These are phyloP conservation scores for Casuarina cunninghamiana DNA, from an alignment of 306 rosid species.

Conservation along the genomic window DNA sequence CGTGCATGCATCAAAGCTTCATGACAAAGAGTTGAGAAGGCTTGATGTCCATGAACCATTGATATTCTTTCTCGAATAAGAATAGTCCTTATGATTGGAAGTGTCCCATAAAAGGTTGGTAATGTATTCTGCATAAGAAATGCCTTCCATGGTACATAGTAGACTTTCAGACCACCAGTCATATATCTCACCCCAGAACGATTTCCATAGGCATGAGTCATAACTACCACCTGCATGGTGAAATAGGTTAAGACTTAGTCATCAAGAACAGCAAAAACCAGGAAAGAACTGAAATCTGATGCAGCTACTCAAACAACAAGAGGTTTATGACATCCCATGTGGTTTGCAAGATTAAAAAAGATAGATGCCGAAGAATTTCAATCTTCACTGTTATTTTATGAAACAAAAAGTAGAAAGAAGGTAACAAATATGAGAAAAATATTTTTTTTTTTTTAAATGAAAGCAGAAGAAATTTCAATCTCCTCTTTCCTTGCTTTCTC, in stretches of 20 bases:
- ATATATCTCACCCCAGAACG: slow-evolving; percentile 88
- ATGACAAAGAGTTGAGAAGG: slow-evolving; percentile 91
- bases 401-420: neutral
- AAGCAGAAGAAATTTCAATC: neutral
- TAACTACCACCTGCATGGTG: slow-evolving; percentile 74
- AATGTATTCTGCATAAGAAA: slow-evolving; percentile 87
- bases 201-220: slow-evolving; percentile 90
- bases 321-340: neutral
- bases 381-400: neutral
- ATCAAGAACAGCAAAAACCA: slow-evolving; percentile 15
- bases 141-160: slow-evolving; percentile 87
- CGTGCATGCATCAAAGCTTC: slow-evolving; percentile 88
- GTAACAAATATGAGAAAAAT: neutral
- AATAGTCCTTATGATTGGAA: slow-evolving; percentile 77
- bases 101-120: slow-evolving; percentile 73
- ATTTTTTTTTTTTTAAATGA: neutral
- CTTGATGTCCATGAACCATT: slow-evolving; percentile 90
- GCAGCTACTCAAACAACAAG: neutral
- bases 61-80: slow-evolving; percentile 81
- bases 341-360: neutral
- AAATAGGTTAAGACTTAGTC: slow-evolving; percentile 4
- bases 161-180: slow-evolving; percentile 87
- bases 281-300: neutral
- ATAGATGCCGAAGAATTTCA: neutral
- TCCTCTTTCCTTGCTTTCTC: neutral